A percentile compares a stretch with the other conserved stretches of the same genome.
These are phyloP conservation scores for Mycena galericulata DNA, from an alignment of 768 basidiomycete species.

Conservation along the genomic window DNA sequence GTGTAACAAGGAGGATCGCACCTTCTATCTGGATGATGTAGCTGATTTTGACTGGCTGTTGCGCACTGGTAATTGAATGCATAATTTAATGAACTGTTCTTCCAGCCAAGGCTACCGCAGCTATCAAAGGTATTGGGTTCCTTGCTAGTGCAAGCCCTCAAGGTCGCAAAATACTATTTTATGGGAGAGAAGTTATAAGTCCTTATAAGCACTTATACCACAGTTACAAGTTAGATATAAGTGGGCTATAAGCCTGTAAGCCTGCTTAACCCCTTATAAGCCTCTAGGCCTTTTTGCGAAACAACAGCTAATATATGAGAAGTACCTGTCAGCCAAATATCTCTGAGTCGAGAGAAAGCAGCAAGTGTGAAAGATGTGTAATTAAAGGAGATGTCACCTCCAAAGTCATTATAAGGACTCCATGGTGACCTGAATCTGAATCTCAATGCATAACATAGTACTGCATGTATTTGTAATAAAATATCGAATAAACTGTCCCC, in stretches of 20 bases:
- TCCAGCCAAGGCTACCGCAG: neutral
- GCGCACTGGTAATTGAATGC: conserved; percentile 1
- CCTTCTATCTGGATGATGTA: conserved; percentile 18
- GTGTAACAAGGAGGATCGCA: neutral
- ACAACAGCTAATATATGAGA: too few relatives aligned
- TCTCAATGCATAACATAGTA: too few relatives aligned
- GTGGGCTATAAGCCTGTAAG: conserved; percentile 4
- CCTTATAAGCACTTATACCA: conserved; percentile 3
- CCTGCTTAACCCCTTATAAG: conserved; percentile 1
- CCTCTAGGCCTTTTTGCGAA: neutral
- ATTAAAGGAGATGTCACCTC: too few relatives aligned
- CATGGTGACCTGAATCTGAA: too few relatives aligned
- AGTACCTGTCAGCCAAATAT: too few relatives aligned
- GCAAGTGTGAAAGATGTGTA: too few relatives aligned
- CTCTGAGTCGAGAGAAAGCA: too few relatives aligned
- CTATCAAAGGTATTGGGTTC: neutral
- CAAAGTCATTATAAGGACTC: too few relatives aligned
- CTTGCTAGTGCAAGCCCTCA: neutral
- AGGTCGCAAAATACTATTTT: neutral
- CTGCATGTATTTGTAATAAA: too few relatives aligned
- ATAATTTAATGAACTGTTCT: neutral
- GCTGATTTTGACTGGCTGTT: conserved; percentile 16
- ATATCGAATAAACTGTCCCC: too few relatives aligned
- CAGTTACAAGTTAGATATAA: neutral
- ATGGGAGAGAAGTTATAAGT: neutral